These are phyloP conservation scores for Colletotrichum sansevieriae DNA, from an alignment of 2,329 filamentous ascomycete genomes.

Conservation along the genomic window DNA sequence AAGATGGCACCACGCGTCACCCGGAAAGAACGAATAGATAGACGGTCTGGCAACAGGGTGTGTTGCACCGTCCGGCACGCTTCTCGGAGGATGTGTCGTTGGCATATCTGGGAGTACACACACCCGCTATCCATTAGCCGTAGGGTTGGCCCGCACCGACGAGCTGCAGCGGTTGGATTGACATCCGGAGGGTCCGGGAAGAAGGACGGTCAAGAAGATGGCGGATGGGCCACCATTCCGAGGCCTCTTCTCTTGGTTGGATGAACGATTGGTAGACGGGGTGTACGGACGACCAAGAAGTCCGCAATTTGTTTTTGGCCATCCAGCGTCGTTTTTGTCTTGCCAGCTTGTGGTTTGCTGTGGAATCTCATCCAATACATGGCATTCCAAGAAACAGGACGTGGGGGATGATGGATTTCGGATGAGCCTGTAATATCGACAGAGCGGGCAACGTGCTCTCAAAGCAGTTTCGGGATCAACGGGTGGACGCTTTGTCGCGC, in stretches of 20 bases:
- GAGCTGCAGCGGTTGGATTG: constrained; percentile 22
- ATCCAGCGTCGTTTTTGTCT: constrained; percentile 13
- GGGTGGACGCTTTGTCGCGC: constrained; percentile 28
- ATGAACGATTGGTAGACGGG: constrained; percentile 2
- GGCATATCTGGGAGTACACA: constrained; percentile 24
- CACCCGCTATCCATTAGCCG: constrained; percentile 28
- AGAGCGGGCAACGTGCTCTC: constrained; percentile 29
- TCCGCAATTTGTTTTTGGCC: constrained; percentile 3
- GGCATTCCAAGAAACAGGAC: constrained; percentile 34
- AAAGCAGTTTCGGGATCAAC: constrained; percentile 37
- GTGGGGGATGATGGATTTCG: constrained; percentile 18
- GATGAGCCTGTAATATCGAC: constrained; percentile 33
- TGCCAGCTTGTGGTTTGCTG: constrained; percentile 3
- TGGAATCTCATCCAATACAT: constrained; percentile 30
- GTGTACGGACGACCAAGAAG: constrained; percentile 2
- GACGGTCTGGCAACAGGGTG: constrained; percentile 16
- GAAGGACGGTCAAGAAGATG: constrained; percentile 10
- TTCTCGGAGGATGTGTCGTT: constrained; percentile 22
- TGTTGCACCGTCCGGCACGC: constrained; percentile 28
- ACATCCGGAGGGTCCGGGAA: constrained; percentile 29
- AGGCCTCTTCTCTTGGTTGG: background rate
- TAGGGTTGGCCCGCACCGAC: constrained; percentile 33
- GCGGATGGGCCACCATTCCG: constrained; percentile 12
- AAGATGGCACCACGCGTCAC: constrained; percentile 26
- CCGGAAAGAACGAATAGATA: constrained; percentile 23